Conservation (phyloP, 108 stramenopile species). For the Pseudonitzschia multiseries region DNA sequence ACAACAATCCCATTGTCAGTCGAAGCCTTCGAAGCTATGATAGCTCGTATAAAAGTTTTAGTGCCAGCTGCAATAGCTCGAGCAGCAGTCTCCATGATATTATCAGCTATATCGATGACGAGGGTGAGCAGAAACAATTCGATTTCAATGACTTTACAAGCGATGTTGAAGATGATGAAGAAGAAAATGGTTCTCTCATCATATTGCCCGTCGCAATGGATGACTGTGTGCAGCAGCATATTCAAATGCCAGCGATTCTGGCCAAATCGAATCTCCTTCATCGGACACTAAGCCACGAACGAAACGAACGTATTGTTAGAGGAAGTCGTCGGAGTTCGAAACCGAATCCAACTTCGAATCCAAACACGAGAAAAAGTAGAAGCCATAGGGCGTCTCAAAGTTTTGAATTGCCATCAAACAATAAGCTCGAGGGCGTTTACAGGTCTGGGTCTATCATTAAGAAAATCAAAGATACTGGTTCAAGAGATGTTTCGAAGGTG, state of each 20-base stretch:
- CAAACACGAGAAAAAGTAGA: neutral
- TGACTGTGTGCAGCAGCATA: neutral
- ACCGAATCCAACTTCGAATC: too few relatives aligned
- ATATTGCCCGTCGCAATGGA: neutral
- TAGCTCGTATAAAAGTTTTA: neutral
- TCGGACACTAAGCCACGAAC: neutral
- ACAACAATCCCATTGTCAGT: neutral
- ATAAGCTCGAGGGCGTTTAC: constrained; percentile 1
- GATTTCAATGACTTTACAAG: neutral
- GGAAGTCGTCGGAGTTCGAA: neutral
- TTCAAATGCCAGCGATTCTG: neutral
- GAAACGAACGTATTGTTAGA: neutral
- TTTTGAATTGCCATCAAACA: neutral
- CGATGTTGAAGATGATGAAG: neutral
- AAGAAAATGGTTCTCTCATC: neutral
- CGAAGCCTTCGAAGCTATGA: neutral
- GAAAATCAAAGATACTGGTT: neutral
- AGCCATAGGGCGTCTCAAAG: neutral
- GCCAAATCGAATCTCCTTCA: neutral
- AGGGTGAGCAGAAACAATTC: neutral
- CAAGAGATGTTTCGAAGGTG: neutral
- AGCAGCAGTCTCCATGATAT: neutral
- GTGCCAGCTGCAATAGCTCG: neutral
- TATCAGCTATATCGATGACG: neutral
- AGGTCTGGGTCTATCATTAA: neutral